Evolutionary conservation across 177 flowering plant genomes (phyloP).

Genomic region (Tripterygium wilfordii): DNA sequence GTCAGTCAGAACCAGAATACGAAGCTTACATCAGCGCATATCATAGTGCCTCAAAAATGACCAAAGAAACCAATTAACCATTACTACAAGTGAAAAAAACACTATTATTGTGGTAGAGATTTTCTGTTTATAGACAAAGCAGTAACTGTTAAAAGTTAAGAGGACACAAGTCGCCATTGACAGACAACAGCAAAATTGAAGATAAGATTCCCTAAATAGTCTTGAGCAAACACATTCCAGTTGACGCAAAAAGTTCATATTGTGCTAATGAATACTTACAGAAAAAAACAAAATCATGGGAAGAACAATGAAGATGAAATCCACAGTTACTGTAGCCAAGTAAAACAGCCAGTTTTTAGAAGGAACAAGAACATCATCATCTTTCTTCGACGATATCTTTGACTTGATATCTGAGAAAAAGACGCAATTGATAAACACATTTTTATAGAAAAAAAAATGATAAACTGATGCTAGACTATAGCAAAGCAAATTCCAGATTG

Average conservation of each 20-base stretch:
- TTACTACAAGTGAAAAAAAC: too few species aligned
- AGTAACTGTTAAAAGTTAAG: too few species aligned
- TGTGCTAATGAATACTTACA: constrained; percentile 43
- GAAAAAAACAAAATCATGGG: constrained; percentile 61
- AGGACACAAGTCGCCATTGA: too few species aligned
- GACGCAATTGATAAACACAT: not conserved
- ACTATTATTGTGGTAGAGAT: too few species aligned
- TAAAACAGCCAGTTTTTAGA: constrained; percentile 29
- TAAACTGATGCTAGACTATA: not conserved
- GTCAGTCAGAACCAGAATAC: not conserved
- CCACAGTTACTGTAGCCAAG: constrained; percentile 31
- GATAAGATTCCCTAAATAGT: not conserved
- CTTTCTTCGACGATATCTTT: constrained; percentile 33
- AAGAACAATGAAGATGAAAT: constrained; percentile 47
- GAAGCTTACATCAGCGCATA: not conserved
- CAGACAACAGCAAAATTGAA: not conserved
- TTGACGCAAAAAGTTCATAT: not conserved
- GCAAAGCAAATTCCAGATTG: too few species aligned
- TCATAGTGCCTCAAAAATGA: not conserved
- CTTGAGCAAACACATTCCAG: not conserved
- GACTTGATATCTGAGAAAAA: constrained; percentile 7
- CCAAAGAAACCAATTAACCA: too few species aligned
- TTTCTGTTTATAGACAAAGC: too few species aligned
- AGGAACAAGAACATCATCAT: constrained; percentile 23
- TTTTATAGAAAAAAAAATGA: too few species aligned